These are phyloP conservation scores for Apiospora marii DNA, from an alignment of 2,329 filamentous ascomycete species.

Conservation along the genomic window DNA sequence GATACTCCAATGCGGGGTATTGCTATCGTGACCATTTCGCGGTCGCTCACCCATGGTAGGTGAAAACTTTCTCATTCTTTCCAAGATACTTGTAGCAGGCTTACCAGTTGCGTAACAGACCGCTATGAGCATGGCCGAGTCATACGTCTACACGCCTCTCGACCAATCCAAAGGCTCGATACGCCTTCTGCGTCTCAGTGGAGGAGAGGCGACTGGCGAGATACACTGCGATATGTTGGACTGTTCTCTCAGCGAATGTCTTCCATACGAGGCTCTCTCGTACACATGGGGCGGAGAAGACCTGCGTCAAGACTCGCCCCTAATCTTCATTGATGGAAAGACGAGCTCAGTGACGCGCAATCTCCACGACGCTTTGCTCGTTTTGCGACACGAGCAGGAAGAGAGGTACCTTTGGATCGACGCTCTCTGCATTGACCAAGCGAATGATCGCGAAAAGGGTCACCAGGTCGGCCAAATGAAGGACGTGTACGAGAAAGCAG, in stretches of 20 bases:
- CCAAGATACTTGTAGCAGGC: no score
- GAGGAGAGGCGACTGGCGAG: background rate
- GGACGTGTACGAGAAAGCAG: conserved; percentile 28
- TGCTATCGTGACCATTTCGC: background rate
- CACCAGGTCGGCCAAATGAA: conserved; percentile 32
- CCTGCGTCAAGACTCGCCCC: no score
- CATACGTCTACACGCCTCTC: background rate
- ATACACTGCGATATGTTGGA: background rate
- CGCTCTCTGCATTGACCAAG: conserved; percentile 28
- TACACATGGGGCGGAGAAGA: conserved; percentile 7
- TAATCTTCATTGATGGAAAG: no score
- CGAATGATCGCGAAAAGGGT: conserved; percentile 26
- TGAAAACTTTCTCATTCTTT: no score
- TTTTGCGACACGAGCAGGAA: no score
- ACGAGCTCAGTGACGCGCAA: background rate
- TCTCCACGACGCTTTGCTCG: background rate
- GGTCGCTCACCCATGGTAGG: no score
- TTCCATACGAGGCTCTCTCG: background rate
- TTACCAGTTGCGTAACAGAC: no score
- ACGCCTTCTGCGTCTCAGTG: background rate
- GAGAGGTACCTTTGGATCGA: conserved; percentile 18
- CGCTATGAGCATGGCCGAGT: no score
- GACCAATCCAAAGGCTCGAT: background rate
- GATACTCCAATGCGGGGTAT: background rate
- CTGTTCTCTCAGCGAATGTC: background rate